Evolutionary conservation across 2,329 filamentous ascomycete genomes (phyloP).

Genomic region (Akanthomyces muscarius): DNA sequence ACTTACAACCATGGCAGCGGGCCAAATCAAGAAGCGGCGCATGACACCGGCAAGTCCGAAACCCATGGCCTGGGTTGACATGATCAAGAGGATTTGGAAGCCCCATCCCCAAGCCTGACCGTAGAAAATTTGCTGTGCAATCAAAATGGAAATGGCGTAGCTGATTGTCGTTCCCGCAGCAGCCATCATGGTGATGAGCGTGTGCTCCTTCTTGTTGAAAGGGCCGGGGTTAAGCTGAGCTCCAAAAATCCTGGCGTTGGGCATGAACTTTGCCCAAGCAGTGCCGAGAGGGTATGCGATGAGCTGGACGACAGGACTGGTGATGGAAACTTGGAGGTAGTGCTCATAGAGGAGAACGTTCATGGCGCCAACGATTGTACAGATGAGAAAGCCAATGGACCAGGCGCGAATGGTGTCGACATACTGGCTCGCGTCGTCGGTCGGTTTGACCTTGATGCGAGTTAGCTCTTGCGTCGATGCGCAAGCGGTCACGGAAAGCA

Average conservation of each 20-base stretch:
- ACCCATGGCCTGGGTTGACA: slow-evolving; percentile 59
- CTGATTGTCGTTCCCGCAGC: slow-evolving; percentile 32
- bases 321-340: slow-evolving; percentile 26
- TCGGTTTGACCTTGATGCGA: slow-evolving; percentile 7
- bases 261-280: slow-evolving; percentile 31
- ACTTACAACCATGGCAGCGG: slow-evolving; percentile 53
- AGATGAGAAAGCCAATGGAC: slow-evolving; percentile 53
- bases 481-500: slow-evolving; percentile 28
- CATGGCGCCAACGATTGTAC: slow-evolving; percentile 53
- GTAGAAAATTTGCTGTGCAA: slow-evolving; percentile 45
- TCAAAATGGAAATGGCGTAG: slow-evolving; percentile 39
- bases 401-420: slow-evolving; percentile 58
- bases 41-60: slow-evolving; percentile 59
- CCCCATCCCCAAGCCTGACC: slow-evolving; percentile 50
- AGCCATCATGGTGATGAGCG: slow-evolving; percentile 45
- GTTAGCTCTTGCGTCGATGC: background rate
- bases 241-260: slow-evolving; percentile 28
- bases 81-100: slow-evolving; percentile 56
- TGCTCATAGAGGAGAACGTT: slow-evolving; percentile 42
- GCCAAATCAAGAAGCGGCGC: slow-evolving; percentile 56
- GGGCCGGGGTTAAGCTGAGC: slow-evolving; percentile 37
- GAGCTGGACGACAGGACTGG: slow-evolving; percentile 43
- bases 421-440: slow-evolving; percentile 5
- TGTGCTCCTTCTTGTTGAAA: slow-evolving; percentile 45
- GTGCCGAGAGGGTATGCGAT: slow-evolving; percentile 33